These are phyloP conservation scores for Scheffersomyces segobiensis DNA, from an alignment of 1,139 yeast genomes.

Conservation along the genomic window DNA sequence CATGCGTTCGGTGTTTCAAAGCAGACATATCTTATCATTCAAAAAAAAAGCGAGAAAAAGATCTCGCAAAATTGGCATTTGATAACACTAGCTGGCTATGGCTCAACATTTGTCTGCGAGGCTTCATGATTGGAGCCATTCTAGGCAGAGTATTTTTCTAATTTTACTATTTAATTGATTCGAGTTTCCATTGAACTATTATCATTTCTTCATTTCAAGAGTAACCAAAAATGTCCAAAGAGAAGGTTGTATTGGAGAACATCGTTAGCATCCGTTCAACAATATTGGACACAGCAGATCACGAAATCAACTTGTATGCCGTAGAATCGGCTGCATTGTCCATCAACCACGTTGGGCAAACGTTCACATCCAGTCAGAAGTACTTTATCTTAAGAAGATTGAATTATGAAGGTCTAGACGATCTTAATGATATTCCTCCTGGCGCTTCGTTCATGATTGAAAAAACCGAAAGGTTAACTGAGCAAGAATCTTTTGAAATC, in stretches of 20 bases:
- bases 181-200: not conserved
- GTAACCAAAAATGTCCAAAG: not conserved
- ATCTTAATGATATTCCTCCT: constrained; percentile 29
- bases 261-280: not conserved
- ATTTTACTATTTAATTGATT: not conserved
- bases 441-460: constrained; percentile 30
- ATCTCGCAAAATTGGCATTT: not conserved
- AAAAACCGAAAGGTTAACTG: constrained; percentile 23
- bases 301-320: constrained; percentile 10
- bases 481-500: constrained; percentile 21
- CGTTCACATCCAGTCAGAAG: constrained; percentile 28
- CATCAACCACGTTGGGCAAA: constrained; percentile 22
- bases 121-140: not conserved
- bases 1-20: not conserved
- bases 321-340: constrained; percentile 22
- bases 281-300: constrained; percentile 6
- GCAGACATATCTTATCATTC: not conserved
- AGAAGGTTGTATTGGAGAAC: not conserved
- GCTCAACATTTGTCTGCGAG: not conserved
- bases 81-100: not conserved
- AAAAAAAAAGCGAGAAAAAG: not conserved
- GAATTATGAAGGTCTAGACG: constrained; percentile 25
- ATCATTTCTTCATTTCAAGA: not conserved
- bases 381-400: constrained; percentile 25
- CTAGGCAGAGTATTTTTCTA: not conserved